Conservation (phyloP, 2,329 filamentous ascomycete species). For the Aspergillus sp. region DNA sequence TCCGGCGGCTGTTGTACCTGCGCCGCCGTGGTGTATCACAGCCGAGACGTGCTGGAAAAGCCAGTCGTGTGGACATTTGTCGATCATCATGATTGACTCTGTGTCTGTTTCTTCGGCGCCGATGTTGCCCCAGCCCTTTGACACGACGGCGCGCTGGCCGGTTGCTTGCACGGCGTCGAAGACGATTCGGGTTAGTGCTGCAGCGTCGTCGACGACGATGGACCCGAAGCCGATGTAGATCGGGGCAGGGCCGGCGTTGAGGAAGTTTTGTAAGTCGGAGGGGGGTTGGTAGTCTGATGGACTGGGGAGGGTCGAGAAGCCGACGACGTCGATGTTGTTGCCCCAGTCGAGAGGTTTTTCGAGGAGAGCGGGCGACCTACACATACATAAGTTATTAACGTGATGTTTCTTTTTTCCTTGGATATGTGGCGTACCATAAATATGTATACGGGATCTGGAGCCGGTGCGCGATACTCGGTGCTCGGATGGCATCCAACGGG, state of each 20-base stretch:
- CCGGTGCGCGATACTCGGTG: conserved; percentile 73
- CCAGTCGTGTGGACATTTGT: conserved; percentile 87
- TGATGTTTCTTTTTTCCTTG: no score
- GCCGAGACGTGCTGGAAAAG: conserved; percentile 73
- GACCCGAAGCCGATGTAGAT: conserved; percentile 83
- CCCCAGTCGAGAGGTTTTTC: conserved; percentile 77
- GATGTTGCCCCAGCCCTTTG: conserved; percentile 84
- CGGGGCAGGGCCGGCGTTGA: conserved; percentile 68
- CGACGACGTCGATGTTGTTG: conserved; percentile 68
- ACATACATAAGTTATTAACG: neutral
- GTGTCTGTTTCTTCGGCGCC: conserved; percentile 68
- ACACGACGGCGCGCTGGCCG: conserved; percentile 76
- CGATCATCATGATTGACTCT: conserved; percentile 73
- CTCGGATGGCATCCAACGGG: conserved; percentile 76
- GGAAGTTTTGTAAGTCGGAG: conserved; percentile 64
- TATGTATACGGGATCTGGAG: conserved; percentile 84
- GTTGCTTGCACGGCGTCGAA: conserved; percentile 68
- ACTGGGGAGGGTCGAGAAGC: conserved; percentile 73
- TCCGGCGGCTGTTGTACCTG: conserved; percentile 85
- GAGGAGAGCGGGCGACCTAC: conserved; percentile 70
- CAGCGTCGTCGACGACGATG: conserved; percentile 76
- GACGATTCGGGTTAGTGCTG: conserved; percentile 68
- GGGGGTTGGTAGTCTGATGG: conserved; percentile 66
- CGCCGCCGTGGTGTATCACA: conserved; percentile 85
- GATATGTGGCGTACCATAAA: conserved; percentile 63